phyloP scores from a whole-genome alignment of 2,329 filamentous ascomycete species.

The Scopulariopsis brevicaulis region DNA sequence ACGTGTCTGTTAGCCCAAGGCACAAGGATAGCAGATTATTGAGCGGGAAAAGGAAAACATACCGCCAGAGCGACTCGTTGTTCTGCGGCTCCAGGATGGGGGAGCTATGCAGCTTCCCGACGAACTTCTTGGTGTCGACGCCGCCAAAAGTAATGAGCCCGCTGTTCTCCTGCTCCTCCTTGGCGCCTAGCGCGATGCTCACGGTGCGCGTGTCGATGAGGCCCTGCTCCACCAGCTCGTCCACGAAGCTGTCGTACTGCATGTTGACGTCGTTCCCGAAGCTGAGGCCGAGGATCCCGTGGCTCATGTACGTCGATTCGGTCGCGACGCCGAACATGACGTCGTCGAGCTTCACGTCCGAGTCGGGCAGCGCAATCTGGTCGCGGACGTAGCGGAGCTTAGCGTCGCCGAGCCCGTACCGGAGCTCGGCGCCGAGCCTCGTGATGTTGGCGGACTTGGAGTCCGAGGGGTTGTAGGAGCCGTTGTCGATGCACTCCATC shows the following conservation, averaged over 20 bases:
- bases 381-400: constrained; percentile 16
- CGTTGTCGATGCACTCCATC: constrained; percentile 7
- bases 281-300: constrained; percentile 19
- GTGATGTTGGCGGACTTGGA: constrained; percentile 13
- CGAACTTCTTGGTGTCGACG: constrained; percentile 32
- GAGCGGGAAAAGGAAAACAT: neutral
- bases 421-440: constrained; percentile 9
- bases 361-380: constrained; percentile 14
- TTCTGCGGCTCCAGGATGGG: constrained; percentile 16
- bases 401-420: constrained; percentile 18
- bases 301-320: constrained; percentile 14
- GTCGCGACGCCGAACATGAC: constrained; percentile 18
- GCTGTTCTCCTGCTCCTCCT: constrained; percentile 12
- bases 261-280: constrained; percentile 16
- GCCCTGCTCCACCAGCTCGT: constrained; percentile 15
- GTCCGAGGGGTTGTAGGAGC: constrained; percentile 8
- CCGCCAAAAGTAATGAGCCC: constrained; percentile 29
- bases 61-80: constrained; percentile 12
- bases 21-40: neutral
- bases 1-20: neutral
- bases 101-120: constrained; percentile 19
- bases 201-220: constrained; percentile 17
- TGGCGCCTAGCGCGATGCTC: constrained; percentile 19
- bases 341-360: constrained; percentile 12
- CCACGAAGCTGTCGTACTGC: constrained; percentile 16